A percentile compares a stretch with the other conserved stretches of the same genome.
These are phyloP conservation scores for Kluyveromyces sp. DNA, from an alignment of 1,139 yeast genomes.

Conservation along the genomic window DNA sequence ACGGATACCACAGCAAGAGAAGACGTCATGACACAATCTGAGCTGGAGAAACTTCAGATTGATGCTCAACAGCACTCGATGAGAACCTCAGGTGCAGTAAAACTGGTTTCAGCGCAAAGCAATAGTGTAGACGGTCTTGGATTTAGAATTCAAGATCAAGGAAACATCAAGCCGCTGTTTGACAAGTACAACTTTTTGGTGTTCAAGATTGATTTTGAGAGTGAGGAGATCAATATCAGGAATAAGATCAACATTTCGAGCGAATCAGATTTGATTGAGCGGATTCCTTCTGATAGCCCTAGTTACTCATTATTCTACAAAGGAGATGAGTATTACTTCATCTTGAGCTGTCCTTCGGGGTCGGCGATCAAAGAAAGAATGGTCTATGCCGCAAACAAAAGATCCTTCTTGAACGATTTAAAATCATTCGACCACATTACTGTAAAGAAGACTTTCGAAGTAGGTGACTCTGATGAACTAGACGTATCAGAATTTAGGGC, in stretches of 20 bases:
- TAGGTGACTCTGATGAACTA: slow-evolving; percentile 63
- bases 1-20: slow-evolving; percentile 27
- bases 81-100: slow-evolving; percentile 18
- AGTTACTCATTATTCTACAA: slow-evolving; percentile 51
- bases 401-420: slow-evolving; percentile 53
- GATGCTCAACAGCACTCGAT: slow-evolving; percentile 24
- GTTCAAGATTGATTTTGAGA: slow-evolving; percentile 33
- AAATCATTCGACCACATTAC: slow-evolving; percentile 31
- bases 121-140: slow-evolving; percentile 1
- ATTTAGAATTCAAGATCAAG: slow-evolving; percentile 13
- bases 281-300: slow-evolving; percentile 39
- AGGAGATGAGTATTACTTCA: slow-evolving; percentile 38
- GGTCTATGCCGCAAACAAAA: slow-evolving; percentile 83
- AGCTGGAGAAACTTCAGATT: slow-evolving; percentile 33
- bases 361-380: slow-evolving; percentile 86
- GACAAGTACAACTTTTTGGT: slow-evolving; percentile 29
- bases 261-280: slow-evolving; percentile 25
- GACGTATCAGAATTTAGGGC: slow-evolving; percentile 36
- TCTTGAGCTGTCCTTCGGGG: slow-evolving; percentile 86
- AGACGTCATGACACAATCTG: slow-evolving; percentile 54
- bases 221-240: slow-evolving; percentile 34
- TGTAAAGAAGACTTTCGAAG: slow-evolving; percentile 46
- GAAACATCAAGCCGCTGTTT: slow-evolving; percentile 20
- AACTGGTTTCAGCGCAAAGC: slow-evolving; percentile 5
- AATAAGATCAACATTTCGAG: slow-evolving; percentile 16